Evolutionary conservation across 495 filamentous ascomycete genomes (phyloP).

Genomic region (Platismatia glauca): DNA sequence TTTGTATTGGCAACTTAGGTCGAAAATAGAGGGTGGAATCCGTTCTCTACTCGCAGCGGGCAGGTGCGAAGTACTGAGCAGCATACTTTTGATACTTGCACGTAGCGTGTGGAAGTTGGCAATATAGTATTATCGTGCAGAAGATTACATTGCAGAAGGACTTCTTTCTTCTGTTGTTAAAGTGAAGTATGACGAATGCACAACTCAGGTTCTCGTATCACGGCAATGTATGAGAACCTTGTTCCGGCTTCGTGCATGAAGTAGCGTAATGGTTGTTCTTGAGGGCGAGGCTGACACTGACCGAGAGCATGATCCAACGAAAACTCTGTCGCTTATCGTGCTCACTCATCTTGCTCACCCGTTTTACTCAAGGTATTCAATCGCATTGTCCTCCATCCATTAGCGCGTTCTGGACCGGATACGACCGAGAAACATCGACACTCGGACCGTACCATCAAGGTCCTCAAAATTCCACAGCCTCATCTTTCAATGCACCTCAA

Average conservation of each 20-base stretch:
- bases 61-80: background rate
- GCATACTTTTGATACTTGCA: background rate
- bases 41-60: background rate
- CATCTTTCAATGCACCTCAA: background rate
- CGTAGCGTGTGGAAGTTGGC: too few species aligned
- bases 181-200: too few species aligned
- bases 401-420: background rate
- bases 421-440: too few species aligned
- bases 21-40: slow-evolving; percentile 17
- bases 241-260: background rate
- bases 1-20: slow-evolving; percentile 25
- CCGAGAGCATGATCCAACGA: background rate
- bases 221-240: background rate
- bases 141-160: too few species aligned
- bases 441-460: background rate
- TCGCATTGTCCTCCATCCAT: background rate
- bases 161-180: too few species aligned
- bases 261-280: too few species aligned
- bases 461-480: background rate
- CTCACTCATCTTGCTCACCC: too few species aligned
- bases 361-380: too few species aligned
- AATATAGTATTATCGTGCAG: too few species aligned
- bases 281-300: too few species aligned
- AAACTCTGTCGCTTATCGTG: background rate
- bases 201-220: too few species aligned